Evolutionary conservation across 805 yeast genomes (phyloP).

Genomic region (Yamadazyma scolyti): DNA sequence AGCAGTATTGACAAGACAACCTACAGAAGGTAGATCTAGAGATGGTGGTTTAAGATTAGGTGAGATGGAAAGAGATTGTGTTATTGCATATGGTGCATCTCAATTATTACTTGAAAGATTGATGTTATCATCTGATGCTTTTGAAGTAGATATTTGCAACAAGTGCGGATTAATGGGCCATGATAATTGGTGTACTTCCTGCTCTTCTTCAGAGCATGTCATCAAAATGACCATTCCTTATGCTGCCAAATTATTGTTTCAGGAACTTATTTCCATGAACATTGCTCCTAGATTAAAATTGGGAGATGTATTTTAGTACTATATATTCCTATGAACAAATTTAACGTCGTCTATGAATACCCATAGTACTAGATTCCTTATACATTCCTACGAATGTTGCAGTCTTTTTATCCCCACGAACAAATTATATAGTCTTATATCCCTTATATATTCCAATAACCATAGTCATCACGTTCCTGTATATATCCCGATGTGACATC

Average conservation of each 20-base stretch:
- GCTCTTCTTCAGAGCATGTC: conserved; percentile 82
- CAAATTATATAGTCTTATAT: too few relatives aligned
- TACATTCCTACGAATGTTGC: too few relatives aligned
- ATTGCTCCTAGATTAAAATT: conserved; percentile 93
- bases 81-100: conserved; percentile 98
- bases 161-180: conserved; percentile 96
- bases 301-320: conserved; percentile 74
- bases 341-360: too few relatives aligned
- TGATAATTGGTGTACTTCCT: conserved; percentile 96
- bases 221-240: conserved; percentile 96
- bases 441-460: too few relatives aligned
- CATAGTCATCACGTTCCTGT: too few relatives aligned
- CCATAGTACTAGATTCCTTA: too few relatives aligned
- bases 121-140: conserved; percentile 96
- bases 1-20: conserved; percentile 96
- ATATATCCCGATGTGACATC: too few relatives aligned
- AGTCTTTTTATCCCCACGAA: too few relatives aligned
- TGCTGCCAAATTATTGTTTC: conserved; percentile 97
- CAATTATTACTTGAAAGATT: conserved; percentile 89
- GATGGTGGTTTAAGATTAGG: conserved; percentile 99
- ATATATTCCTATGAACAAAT: too few relatives aligned
- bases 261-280: conserved; percentile 96
- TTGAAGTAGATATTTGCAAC: conserved; percentile 93
- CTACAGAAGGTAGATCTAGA: conserved; percentile 97
- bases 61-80: conserved; percentile 99